A percentile compares a stretch with the other conserved stretches of the same genome.
Conservation (phyloP, 495 filamentous ascomycete genomes). For the Lasiosphaeris hirsuta region DNA sequence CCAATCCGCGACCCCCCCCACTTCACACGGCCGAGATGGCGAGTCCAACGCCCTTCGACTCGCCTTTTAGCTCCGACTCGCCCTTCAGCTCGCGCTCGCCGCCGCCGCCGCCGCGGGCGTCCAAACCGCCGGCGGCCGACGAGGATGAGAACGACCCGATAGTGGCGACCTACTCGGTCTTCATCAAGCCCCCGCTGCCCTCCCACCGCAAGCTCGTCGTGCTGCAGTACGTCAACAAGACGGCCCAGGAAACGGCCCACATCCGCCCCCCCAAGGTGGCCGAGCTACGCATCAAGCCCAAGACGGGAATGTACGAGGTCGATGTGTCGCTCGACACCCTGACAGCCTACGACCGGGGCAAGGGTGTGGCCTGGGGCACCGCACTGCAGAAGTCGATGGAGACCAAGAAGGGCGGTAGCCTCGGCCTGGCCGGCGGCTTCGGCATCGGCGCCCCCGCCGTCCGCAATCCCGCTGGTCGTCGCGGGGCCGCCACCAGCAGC, state of each 20-base stretch:
- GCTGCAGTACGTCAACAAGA: conserved; percentile 43
- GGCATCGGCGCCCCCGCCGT: conserved; percentile 33
- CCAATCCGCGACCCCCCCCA: no score
- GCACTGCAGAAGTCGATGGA: conserved; percentile 40
- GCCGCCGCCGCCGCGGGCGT: neutral
- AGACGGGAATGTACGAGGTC: conserved; percentile 46
- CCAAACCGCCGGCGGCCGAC: neutral
- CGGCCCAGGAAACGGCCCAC: conserved; percentile 26
- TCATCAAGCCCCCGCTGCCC: conserved; percentile 43
- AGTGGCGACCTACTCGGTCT: conserved; percentile 46
- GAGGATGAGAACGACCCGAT: conserved; percentile 43
- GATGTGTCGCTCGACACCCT: conserved; percentile 42
- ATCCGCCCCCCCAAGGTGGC: conserved; percentile 28
- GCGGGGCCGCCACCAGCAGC: conserved; percentile 14
- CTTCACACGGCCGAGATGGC: no score
- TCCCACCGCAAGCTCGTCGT: conserved; percentile 42
- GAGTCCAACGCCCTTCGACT: no score
- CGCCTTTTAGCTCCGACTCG: no score
- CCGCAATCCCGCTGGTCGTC: conserved; percentile 16
- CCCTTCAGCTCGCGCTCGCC: no score
- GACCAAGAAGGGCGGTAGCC: conserved; percentile 44
- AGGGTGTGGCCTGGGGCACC: conserved; percentile 45
- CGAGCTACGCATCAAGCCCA: conserved; percentile 44
- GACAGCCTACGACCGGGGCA: conserved; percentile 44
- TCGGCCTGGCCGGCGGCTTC: conserved; percentile 47